Evolutionary conservation across 768 basidiomycete species (phyloP).

Genomic region (Floccularia luteovirens): DNA sequence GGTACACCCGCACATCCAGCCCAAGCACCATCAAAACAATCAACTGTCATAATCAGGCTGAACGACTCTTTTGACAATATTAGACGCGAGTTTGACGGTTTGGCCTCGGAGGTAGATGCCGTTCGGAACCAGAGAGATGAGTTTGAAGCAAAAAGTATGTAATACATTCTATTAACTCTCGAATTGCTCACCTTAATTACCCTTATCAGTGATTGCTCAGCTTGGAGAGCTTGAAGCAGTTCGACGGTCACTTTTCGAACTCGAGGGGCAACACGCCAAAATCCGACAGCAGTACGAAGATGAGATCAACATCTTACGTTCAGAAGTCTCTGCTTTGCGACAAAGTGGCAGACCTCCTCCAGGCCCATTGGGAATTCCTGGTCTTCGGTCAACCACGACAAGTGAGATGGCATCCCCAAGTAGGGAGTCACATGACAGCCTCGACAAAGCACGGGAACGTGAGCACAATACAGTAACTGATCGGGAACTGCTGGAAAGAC

Average conservation of each 20-base stretch:
- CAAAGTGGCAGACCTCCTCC: conserved; percentile 12
- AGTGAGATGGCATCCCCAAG: too few relatives aligned
- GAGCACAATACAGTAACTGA: too few relatives aligned
- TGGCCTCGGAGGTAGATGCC: conserved; percentile 53
- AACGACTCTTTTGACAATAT: conserved; percentile 71
- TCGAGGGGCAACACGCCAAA: conserved; percentile 72
- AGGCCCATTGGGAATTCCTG: not conserved
- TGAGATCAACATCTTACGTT: conserved; percentile 54
- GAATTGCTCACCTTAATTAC: not conserved
- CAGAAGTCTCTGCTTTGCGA: conserved; percentile 50
- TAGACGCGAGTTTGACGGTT: conserved; percentile 70
- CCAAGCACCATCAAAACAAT: conserved; percentile 22
- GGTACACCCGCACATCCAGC: conserved; percentile 5
- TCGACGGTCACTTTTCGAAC: conserved; percentile 72
- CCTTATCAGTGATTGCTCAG: conserved; percentile 51
- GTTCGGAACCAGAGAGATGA: conserved; percentile 71
- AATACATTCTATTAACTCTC: not conserved
- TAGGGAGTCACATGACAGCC: too few relatives aligned
- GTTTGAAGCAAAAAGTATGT: conserved; percentile 70
- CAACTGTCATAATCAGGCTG: conserved; percentile 30
- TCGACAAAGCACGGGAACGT: conserved; percentile 8
- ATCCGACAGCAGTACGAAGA: conserved; percentile 72
- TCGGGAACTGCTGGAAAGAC: not conserved
- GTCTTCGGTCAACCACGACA: too few relatives aligned
- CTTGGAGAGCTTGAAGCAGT: conserved; percentile 76